Conservation (phyloP, 768 basidiomycete species). For the Trametes coccinea region DNA sequence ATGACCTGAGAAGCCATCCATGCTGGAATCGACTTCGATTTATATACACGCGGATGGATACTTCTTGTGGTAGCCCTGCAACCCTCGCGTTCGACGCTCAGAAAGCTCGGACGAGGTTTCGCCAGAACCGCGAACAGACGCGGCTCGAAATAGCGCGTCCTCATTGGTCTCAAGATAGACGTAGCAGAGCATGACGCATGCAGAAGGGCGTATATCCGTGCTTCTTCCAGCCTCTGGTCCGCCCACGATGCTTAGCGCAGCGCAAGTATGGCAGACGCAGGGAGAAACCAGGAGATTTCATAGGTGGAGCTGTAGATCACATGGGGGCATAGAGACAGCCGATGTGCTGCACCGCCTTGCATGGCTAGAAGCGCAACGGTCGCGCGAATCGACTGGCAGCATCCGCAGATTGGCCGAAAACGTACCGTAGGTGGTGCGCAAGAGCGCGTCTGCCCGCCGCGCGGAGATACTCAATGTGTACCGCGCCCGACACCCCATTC, state of each 20-base stretch:
- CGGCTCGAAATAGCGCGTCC: slow-evolving; percentile 3
- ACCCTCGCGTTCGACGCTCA: not conserved
- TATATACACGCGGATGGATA: not conserved
- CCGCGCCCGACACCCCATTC: not conserved
- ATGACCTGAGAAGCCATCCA: slow-evolving; percentile 1
- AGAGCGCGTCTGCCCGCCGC: not conserved
- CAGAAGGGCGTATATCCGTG: slow-evolving; percentile 11
- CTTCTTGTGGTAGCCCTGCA: not conserved
- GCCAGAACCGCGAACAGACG: slow-evolving; percentile 4
- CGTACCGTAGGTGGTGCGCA: slow-evolving; percentile 5
- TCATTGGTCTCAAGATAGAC: not conserved
- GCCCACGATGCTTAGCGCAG: not conserved
- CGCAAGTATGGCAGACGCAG: not conserved
- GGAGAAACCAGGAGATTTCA: not conserved
- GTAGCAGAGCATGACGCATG: slow-evolving; percentile 12
- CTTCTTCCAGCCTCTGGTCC: slow-evolving; percentile 8
- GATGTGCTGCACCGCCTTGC: too few species aligned
- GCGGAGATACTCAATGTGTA: not conserved
- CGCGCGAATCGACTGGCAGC: not conserved
- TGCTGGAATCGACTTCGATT: not conserved
- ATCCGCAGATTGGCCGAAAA: slow-evolving; percentile 14
- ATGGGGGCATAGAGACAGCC: not conserved
- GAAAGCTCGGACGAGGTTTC: slow-evolving; percentile 17
- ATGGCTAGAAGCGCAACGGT: not conserved
- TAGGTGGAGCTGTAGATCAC: slow-evolving; percentile 7